Percentiles rank a stretch among this genome's conserved stretches.
Conservation (phyloP, 2,329 filamentous ascomycete species). For the Bretziella fagacearum region DNA sequence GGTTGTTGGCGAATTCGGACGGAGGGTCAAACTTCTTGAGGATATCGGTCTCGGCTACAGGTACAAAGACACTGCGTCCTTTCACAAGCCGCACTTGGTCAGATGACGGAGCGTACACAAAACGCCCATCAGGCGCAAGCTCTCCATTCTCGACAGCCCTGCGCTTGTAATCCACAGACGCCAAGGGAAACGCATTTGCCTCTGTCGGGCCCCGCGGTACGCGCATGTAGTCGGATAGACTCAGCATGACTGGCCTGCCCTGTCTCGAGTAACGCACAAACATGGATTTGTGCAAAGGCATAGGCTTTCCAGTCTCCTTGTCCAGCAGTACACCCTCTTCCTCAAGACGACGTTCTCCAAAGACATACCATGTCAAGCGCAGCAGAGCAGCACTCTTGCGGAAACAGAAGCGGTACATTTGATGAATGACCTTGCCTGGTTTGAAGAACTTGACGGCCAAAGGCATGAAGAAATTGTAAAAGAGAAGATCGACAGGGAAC, state of each 20-base stretch:
- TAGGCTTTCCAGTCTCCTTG: slow-evolving; percentile 27
- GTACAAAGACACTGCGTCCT: slow-evolving; percentile 61
- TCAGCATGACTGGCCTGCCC: background rate
- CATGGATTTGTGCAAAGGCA: slow-evolving; percentile 25
- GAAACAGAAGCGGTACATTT: slow-evolving; percentile 95
- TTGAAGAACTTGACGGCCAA: slow-evolving; percentile 69
- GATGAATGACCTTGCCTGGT: slow-evolving; percentile 67
- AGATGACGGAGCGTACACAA: slow-evolving; percentile 82
- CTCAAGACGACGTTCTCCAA: slow-evolving; percentile 62
- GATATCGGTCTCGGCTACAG: slow-evolving; percentile 35
- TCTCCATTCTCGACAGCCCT: background rate
- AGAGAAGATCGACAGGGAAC: slow-evolving; percentile 82
- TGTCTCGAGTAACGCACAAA: slow-evolving; percentile 16
- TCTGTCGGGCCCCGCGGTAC: background rate
- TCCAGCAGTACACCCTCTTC: slow-evolving; percentile 54
- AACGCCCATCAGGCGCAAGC: slow-evolving; percentile 55
- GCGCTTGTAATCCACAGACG: background rate
- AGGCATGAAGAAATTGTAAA: slow-evolving; percentile 95
- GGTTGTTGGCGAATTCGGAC: slow-evolving; percentile 32
- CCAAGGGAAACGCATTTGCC: background rate
- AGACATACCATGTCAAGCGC: slow-evolving; percentile 80
- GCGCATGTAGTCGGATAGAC: background rate
- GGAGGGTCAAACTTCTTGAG: background rate
- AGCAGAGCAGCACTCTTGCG: slow-evolving; percentile 63
- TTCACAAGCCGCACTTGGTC: slow-evolving; percentile 92